A percentile compares a stretch with the other conserved stretches of the same genome.
These are phyloP conservation scores for Chrysoporthe cubensis DNA, from an alignment of 2,329 filamentous ascomycete species.

Conservation along the genomic window DNA sequence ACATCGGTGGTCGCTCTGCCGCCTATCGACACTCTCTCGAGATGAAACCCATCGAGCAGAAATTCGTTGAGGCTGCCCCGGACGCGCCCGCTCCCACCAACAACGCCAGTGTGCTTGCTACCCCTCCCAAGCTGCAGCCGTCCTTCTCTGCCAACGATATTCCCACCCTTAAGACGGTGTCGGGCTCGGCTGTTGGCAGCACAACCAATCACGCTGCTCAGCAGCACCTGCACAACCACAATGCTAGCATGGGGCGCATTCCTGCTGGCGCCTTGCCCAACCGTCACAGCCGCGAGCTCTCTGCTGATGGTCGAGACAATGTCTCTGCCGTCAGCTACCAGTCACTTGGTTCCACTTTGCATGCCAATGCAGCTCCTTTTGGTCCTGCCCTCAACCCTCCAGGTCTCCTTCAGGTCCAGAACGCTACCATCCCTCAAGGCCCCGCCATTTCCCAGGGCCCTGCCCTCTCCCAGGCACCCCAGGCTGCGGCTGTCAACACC, in stretches of 20 bases:
- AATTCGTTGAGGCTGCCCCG: conserved; percentile 46
- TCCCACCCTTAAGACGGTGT: conserved; percentile 77
- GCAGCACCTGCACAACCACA: conserved; percentile 75
- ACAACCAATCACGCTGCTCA: conserved; percentile 64
- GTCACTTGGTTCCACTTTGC: conserved; percentile 72
- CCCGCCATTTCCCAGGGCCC: conserved; percentile 20
- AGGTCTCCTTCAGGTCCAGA: conserved; percentile 29
- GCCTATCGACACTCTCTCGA: conserved; percentile 64
- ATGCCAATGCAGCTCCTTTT: conserved; percentile 80
- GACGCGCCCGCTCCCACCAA: conserved; percentile 50
- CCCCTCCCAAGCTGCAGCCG: conserved; percentile 76
- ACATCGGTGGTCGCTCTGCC: conserved; percentile 51
- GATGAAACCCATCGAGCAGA: conserved; percentile 47
- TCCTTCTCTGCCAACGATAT: conserved; percentile 92
- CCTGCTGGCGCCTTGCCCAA: conserved; percentile 67
- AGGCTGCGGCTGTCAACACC: conserved; percentile 2
- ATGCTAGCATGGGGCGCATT: conserved; percentile 79
- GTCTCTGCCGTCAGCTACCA: conserved; percentile 52
- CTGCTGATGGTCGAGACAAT: conserved; percentile 46
- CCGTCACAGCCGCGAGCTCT: conserved; percentile 75
- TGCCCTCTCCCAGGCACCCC: conserved; percentile 19
- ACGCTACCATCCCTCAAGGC: not conserved
- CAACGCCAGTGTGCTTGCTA: conserved; percentile 54
- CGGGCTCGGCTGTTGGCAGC: conserved; percentile 51
- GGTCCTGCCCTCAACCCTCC: conserved; percentile 61